Evolutionary conservation across 192 early-diverging fungal species (phyloP).

Genomic region (Ambispora gerdemannii): DNA sequence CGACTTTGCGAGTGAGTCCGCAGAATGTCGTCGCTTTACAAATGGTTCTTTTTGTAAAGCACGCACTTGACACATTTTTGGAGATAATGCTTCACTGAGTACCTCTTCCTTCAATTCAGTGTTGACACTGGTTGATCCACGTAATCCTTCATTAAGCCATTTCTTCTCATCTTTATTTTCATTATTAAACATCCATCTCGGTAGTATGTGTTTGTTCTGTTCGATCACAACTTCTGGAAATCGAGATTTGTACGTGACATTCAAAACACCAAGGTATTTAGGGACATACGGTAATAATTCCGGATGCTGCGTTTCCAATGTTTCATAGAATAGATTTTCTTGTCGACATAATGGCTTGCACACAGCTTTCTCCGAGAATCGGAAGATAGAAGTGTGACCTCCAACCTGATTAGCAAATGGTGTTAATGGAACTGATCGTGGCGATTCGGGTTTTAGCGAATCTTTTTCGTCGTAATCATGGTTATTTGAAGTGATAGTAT

Average conservation of each 20-base stretch:
- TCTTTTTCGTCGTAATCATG: neutral
- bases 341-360: slow-evolving; percentile 88
- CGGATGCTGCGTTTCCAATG: slow-evolving; percentile 62
- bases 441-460: neutral
- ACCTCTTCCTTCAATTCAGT: slow-evolving; percentile 82
- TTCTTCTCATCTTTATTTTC: neutral
- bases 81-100: slow-evolving; percentile 86
- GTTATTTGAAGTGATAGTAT: neutral
- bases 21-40: slow-evolving; percentile 50
- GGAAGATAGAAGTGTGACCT: slow-evolving; percentile 93
- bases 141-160: neutral
- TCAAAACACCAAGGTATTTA: slow-evolving; percentile 89
- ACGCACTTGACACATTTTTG: slow-evolving; percentile 62
- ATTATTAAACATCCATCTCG: slow-evolving; percentile 53
- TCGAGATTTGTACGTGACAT: slow-evolving; percentile 78
- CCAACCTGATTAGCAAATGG: slow-evolving; percentile 90
- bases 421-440: slow-evolving; percentile 64
- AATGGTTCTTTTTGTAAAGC: slow-evolving; percentile 36
- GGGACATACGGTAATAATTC: slow-evolving; percentile 86
- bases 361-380: slow-evolving; percentile 94
- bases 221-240: slow-evolving; percentile 85
- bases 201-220: slow-evolving; percentile 86
- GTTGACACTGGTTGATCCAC: slow-evolving; percentile 55
- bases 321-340: slow-evolving; percentile 91
- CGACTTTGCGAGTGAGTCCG: slow-evolving; percentile 25